A percentile compares a stretch with the other conserved stretches of the same genome.
Evolutionary conservation across 495 filamentous ascomycete genomes (phyloP).

Genomic region (Neurospora sublineolata): DNA sequence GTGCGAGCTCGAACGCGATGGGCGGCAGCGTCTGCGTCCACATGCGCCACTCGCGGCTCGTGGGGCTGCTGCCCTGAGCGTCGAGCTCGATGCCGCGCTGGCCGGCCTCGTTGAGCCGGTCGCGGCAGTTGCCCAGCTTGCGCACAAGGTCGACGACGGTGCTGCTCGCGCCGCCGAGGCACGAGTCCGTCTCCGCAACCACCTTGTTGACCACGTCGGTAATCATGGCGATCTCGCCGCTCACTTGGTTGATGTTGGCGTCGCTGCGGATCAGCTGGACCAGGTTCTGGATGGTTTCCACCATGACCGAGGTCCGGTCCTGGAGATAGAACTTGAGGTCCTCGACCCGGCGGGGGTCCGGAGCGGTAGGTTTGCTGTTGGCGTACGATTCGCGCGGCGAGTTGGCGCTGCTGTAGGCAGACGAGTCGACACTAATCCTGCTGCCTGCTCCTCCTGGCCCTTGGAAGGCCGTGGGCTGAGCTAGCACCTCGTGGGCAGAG

Average conservation of each 20-base stretch:
- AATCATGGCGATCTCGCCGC: conserved; percentile 60
- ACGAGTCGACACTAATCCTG: conserved; percentile 38
- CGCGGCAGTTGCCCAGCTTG: conserved; percentile 50
- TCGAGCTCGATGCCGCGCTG: conserved; percentile 48
- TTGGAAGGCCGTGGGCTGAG: conserved; percentile 35
- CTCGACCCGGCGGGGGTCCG: conserved; percentile 43
- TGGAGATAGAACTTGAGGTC: conserved; percentile 74
- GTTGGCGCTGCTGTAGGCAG: conserved; percentile 42
- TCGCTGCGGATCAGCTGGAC: conserved; percentile 68
- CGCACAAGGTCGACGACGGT: conserved; percentile 40
- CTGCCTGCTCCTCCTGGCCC: conserved; percentile 22
- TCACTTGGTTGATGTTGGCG: conserved; percentile 52
- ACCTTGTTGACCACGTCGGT: conserved; percentile 58
- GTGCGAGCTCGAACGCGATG: conserved; percentile 77
- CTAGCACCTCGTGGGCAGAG: conserved; percentile 25
- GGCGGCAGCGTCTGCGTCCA: conserved; percentile 65
- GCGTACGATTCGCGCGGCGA: conserved; percentile 41
- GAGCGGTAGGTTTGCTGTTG: conserved; percentile 26
- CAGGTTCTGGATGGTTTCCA: conserved; percentile 72
- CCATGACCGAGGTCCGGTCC: conserved; percentile 68
- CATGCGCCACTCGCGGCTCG: conserved; percentile 43
- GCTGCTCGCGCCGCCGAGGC: conserved; percentile 25
- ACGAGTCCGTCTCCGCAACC: conserved; percentile 49
- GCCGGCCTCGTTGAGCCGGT: conserved; percentile 56
- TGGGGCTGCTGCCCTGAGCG: conserved; percentile 31